Conservation (phyloP, 768 basidiomycete genomes). For the Trametes maxima region DNA sequence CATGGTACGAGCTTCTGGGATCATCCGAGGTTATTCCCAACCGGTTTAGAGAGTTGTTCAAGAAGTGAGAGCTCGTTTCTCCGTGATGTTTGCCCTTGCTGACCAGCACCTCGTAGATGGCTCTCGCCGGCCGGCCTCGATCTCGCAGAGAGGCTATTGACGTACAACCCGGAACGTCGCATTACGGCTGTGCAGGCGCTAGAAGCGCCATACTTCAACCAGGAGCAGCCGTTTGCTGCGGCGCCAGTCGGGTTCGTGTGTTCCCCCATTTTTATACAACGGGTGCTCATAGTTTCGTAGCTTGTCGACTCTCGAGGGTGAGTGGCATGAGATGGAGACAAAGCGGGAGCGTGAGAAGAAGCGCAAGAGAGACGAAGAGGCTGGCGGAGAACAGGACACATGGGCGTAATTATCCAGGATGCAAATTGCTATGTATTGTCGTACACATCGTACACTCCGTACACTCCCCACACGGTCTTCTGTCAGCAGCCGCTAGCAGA, state of each 20-base stretch:
- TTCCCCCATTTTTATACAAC: background rate
- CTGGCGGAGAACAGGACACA: slow-evolving; percentile 2
- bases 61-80: slow-evolving; percentile 54
- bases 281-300: slow-evolving; percentile 40
- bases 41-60: slow-evolving; percentile 82
- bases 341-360: slow-evolving; percentile 89
- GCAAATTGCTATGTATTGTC: slow-evolving; percentile 27
- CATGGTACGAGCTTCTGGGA: slow-evolving; percentile 99
- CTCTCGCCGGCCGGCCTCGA: slow-evolving; percentile 85
- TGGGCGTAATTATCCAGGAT: slow-evolving; percentile 23
- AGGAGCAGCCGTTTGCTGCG: slow-evolving; percentile 74
- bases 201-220: slow-evolving; percentile 78
- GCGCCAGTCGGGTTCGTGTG: slow-evolving; percentile 75
- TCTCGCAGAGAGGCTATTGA: slow-evolving; percentile 79
- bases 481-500: slow-evolving; percentile 32
- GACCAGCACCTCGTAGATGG: slow-evolving; percentile 54
- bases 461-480: slow-evolving; percentile 19
- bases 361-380: slow-evolving; percentile 60
- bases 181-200: slow-evolving; percentile 82
- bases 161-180: slow-evolving; percentile 78
- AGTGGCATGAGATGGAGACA: slow-evolving; percentile 98
- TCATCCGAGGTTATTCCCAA: slow-evolving; percentile 76
- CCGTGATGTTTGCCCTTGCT: background rate
- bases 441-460: slow-evolving; percentile 22
- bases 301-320: slow-evolving; percentile 80